Evolutionary conservation across 2,329 filamentous ascomycete species (phyloP), one percentile per base, ranked within the genome.

Genomic region (Emericellopsis cladophorae): DNA sequence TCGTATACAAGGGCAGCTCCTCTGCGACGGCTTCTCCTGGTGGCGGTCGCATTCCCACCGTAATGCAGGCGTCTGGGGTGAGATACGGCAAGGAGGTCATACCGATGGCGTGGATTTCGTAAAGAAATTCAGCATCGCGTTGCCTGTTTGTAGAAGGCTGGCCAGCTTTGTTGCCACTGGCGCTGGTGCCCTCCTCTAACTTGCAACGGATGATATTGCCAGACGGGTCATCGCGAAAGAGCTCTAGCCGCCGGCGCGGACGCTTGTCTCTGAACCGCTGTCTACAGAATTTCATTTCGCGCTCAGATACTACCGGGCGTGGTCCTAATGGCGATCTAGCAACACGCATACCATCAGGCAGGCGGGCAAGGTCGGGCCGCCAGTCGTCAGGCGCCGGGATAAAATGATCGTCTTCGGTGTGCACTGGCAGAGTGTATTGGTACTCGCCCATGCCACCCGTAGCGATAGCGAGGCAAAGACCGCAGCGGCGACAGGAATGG

Each of bases 401-500:
- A 22, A 40, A 45, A 36, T 14, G 18, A 21, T 29, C 7, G 29
- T 40, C 40, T n/a, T 32, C 11, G 2, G 42, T 29, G 37, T 45
- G 37, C 26, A 38, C 40, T 22, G 43, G 22, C 8, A 45, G 22
- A 36, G 43, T 45, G 24, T 37, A 45, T 24, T 6, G 36, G 34
- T 42, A 45, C 26, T 45, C 43, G 37, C 31, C 12, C 23, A 40
- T 7, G 35, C 37, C 43, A 37, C 32, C 32, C 11, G 40, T 45
- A 35, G 43, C 39, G 37, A 45, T 35, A 34, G 43, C 43, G 21
- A 45, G 40, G 8, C 43, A 37, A 34, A 45, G 43, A 22, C 43
- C 43, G 40, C 43, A 45, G 29, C 43, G 43, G 5, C 43, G 43
- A 29, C 43, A 45, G 5, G 43, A 42, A 31, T 45, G 43, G 9